Evolutionary conservation across 1,284 basidiomycete genomes (phyloP).

Genomic region (Rhodofomes roseus): DNA sequence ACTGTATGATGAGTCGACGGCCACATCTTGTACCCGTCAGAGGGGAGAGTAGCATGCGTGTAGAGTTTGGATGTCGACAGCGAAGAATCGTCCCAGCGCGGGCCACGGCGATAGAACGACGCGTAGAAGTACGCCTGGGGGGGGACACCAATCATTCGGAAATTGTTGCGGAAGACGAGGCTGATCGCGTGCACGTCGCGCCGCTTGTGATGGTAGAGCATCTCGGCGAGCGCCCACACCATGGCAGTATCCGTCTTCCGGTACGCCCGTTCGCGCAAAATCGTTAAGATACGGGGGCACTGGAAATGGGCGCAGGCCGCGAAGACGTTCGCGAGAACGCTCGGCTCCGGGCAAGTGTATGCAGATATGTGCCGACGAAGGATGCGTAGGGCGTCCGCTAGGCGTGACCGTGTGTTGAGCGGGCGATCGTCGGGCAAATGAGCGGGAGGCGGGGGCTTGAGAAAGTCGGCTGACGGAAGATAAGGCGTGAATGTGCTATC

Average conservation of each 20-base stretch:
- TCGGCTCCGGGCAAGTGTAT: background rate
- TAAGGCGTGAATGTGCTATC: background rate
- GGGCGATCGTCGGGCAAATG: conserved; percentile 1
- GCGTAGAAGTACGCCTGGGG: conserved; percentile 1
- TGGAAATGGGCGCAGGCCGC: conserved; percentile 11
- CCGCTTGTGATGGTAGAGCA: conserved; percentile 29
- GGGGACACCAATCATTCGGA: conserved; percentile 34
- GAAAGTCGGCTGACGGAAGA: background rate
- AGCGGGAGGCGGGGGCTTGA: background rate
- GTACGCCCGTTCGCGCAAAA: conserved; percentile 20
- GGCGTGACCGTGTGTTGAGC: background rate
- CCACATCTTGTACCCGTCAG: conserved; percentile 25
- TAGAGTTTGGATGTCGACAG: background rate
- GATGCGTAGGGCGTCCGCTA: conserved; percentile 6
- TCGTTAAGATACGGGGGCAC: conserved; percentile 6
- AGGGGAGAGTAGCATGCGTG: background rate
- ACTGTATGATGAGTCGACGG: conserved; percentile 32
- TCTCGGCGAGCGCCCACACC: conserved; percentile 36
- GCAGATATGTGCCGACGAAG: conserved; percentile 5
- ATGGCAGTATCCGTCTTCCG: conserved; percentile 10
- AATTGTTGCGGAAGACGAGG: conserved; percentile 29
- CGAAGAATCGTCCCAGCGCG: background rate
- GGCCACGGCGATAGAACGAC: background rate
- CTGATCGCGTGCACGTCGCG: conserved; percentile 19
- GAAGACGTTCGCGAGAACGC: conserved; percentile 16